Evolutionary conservation across 2,329 filamentous ascomycete species (phyloP).

Genomic region (Plectosphaerella cucumerina): DNA sequence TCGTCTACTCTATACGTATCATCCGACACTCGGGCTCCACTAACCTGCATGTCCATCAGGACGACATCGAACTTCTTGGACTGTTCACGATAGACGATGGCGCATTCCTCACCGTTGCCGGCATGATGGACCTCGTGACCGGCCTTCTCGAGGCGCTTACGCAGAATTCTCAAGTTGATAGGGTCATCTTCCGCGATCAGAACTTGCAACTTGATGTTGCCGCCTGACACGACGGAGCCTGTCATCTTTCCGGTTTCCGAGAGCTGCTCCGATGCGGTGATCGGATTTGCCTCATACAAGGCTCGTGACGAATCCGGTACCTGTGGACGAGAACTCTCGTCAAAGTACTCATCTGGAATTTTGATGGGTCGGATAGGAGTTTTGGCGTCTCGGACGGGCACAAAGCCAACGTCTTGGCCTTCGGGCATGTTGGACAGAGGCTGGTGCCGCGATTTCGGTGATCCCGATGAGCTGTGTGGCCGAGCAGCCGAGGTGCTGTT

Average conservation of each 20-base stretch:
- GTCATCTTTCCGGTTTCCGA: constrained; percentile 5
- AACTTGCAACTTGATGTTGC: constrained; percentile 49
- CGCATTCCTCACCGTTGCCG: constrained; percentile 82
- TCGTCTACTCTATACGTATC: not conserved
- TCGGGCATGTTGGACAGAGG: constrained; percentile 14
- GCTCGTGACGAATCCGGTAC: constrained; percentile 26
- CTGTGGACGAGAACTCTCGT: constrained; percentile 25
- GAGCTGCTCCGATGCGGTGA: constrained; percentile 4
- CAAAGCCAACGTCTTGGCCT: constrained; percentile 25
- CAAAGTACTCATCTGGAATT: constrained; percentile 41
- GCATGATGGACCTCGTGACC: constrained; percentile 70
- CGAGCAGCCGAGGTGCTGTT: not conserved
- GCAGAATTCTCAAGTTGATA: constrained; percentile 77
- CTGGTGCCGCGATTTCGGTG: constrained; percentile 9
- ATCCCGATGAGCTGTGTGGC: not conserved
- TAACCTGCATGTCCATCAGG: constrained; percentile 89
- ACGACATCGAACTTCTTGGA: constrained; percentile 68
- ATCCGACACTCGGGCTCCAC: not conserved
- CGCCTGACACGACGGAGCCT: constrained; percentile 2
- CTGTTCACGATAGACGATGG: constrained; percentile 62
- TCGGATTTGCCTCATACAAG: constrained; percentile 28
- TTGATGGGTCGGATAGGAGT: constrained; percentile 43
- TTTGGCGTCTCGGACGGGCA: constrained; percentile 37
- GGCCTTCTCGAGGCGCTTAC: constrained; percentile 72
- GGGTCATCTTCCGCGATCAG: constrained; percentile 86